Conservation (phyloP, 805 yeast genomes). For the Yueomyces sp. region DNA sequence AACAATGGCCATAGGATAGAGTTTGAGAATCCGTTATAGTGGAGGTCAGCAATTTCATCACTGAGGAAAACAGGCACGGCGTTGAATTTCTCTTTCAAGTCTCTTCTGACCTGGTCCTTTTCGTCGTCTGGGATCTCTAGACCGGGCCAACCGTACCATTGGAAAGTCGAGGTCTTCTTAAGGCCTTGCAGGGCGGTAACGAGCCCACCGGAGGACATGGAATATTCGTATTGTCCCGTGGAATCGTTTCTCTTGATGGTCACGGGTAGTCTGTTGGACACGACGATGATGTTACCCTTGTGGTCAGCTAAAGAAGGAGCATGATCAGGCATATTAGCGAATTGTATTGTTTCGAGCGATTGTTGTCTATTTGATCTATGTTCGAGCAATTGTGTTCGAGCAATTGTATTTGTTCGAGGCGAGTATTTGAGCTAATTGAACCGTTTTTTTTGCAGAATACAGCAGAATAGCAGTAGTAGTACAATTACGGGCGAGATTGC, state of each 20-base stretch:
- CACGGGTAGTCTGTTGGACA: slow-evolving; percentile 90
- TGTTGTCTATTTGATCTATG: no score
- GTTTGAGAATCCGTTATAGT: slow-evolving; percentile 91
- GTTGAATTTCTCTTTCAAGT: slow-evolving; percentile 62
- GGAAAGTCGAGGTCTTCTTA: slow-evolving; percentile 68
- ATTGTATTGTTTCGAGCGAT: no score
- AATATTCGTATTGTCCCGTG: slow-evolving; percentile 57
- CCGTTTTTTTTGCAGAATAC: no score
- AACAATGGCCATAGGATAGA: slow-evolving; percentile 95
- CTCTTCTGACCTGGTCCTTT: slow-evolving; percentile 51
- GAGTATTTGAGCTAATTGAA: no score
- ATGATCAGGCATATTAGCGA: no score
- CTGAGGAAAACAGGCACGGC: slow-evolving; percentile 82
- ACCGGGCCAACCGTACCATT: slow-evolving; percentile 99
- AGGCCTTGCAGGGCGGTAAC: slow-evolving; percentile 93
- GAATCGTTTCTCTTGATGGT: slow-evolving; percentile 56
- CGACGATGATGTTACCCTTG: slow-evolving; percentile 68
- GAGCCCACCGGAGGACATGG: slow-evolving; percentile 94
- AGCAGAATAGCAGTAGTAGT: no score
- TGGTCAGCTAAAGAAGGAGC: neutral
- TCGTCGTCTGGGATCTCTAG: slow-evolving; percentile 73
- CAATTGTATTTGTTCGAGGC: no score
- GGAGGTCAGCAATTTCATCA: slow-evolving; percentile 87
- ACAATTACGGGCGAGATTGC: no score
- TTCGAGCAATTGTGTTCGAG: no score